Conservation (phyloP, 2,329 filamentous ascomycete species). For the Nannizzia gypsea region DNA sequence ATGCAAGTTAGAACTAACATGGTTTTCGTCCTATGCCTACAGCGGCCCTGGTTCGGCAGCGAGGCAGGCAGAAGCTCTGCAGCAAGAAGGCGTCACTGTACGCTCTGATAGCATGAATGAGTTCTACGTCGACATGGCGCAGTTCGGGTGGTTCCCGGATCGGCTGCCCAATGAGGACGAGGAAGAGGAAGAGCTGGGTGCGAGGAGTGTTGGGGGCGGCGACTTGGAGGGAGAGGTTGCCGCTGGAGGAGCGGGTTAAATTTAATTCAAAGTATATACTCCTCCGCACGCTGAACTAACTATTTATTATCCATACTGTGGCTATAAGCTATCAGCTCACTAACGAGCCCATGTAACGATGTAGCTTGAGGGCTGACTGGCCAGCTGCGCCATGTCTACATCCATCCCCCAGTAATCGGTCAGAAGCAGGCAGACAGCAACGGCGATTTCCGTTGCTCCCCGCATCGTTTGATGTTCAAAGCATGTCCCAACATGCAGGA, state of each 20-base stretch:
- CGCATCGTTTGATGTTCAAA: not conserved
- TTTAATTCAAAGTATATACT: not conserved
- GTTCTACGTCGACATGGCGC: slow-evolving; percentile 31
- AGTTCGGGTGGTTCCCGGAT: slow-evolving; percentile 41
- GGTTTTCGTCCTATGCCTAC: not conserved
- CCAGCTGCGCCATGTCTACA: not conserved
- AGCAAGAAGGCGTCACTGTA: slow-evolving; percentile 33
- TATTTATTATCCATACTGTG: too few relatives aligned
- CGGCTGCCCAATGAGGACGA: slow-evolving; percentile 37
- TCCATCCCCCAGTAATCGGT: not conserved
- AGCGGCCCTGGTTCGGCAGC: slow-evolving; percentile 33
- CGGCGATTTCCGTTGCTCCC: not conserved
- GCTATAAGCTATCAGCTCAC: too few relatives aligned
- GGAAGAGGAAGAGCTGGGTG: slow-evolving; percentile 10
- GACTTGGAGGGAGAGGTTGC: not conserved
- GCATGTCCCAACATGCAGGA: not conserved
- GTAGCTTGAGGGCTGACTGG: too few relatives aligned
- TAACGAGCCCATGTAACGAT: too few relatives aligned
- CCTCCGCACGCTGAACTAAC: too few relatives aligned
- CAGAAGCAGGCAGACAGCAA: not conserved
- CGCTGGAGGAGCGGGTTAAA: not conserved
- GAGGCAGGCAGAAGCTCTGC: slow-evolving; percentile 32
- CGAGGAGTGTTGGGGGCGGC: slow-evolving; percentile 2
- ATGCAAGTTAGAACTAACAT: not conserved
- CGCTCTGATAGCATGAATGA: slow-evolving; percentile 34